Percentiles rank a stretch among this genome's conserved stretches.
phyloP scores from a whole-genome alignment of 2,329 filamentous ascomycete genomes.

The Uncinocarpus reesii region DNA sequence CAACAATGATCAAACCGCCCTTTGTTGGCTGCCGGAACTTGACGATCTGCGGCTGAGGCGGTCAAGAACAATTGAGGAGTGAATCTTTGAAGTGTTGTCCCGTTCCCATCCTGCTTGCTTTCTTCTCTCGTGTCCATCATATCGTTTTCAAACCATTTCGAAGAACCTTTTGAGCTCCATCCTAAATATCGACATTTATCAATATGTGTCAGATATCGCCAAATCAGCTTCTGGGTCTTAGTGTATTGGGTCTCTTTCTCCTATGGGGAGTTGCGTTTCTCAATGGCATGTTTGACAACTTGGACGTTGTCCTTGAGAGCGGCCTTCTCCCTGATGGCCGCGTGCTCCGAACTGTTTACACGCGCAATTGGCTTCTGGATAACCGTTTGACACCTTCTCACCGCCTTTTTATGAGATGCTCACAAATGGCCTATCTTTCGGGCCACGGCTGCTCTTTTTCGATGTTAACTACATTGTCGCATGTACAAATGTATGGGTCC shows the following conservation, averaged over 20 bases:
- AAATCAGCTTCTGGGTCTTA: not conserved
- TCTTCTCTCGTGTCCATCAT: too few species aligned
- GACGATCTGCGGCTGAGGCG: too few species aligned
- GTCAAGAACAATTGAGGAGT: too few species aligned
- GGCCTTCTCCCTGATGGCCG: not conserved
- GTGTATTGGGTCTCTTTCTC: not conserved
- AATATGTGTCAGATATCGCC: not conserved
- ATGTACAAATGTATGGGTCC: not conserved
- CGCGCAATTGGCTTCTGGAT: not conserved
- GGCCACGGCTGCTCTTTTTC: not conserved
- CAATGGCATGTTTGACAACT: conserved; percentile 1
- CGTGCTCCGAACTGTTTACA: not conserved
- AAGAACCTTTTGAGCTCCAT: too few species aligned
- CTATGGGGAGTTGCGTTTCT: not conserved
- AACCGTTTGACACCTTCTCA: not conserved
- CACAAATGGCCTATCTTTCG: not conserved
- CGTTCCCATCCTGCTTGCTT: too few species aligned
- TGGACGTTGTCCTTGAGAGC: not conserved
- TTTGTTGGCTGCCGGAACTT: too few species aligned
- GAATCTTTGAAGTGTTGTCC: too few species aligned
- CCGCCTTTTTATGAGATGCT: not conserved
- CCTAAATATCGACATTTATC: too few species aligned
- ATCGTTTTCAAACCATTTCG: too few species aligned
- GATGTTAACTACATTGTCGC: not conserved
- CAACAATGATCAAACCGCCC: too few species aligned